Evolutionary conservation across 768 basidiomycete species (phyloP).

Genomic region (Tremella mesenterica): DNA sequence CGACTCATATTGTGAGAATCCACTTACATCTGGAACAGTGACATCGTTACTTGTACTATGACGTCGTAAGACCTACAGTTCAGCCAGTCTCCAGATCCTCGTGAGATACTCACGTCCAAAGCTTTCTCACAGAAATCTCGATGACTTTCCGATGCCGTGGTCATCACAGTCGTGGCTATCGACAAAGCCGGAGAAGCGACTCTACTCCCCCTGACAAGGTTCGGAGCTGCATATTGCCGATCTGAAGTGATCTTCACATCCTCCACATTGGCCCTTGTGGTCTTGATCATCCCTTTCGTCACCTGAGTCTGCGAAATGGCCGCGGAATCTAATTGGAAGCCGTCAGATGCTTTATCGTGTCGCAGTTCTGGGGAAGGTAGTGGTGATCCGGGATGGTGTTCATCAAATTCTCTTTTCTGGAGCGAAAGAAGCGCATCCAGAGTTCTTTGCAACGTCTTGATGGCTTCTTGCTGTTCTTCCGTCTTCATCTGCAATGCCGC

Average conservation of each 20-base stretch:
- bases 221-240: no score
- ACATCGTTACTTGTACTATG: constrained; percentile 12
- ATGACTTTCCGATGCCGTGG: constrained; percentile 4
- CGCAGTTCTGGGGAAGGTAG: background rate
- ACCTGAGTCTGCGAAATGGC: background rate
- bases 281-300: background rate
- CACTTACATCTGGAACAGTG: constrained; percentile 43
- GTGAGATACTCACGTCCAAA: constrained; percentile 15
- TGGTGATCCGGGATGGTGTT: constrained; percentile 13
- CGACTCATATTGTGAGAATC: constrained; percentile 62
- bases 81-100: background rate
- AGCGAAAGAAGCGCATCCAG: constrained; percentile 40
- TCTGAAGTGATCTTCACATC: no score
- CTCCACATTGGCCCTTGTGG: background rate
- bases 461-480: constrained; percentile 68
- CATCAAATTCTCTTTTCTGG: constrained; percentile 34
- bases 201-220: no score
- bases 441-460: constrained; percentile 67
- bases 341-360: no score
- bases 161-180: background rate
- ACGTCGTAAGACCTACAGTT: constrained; percentile 18
- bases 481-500: constrained; percentile 52
- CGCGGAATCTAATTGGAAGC: background rate
- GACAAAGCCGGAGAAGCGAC: background rate
- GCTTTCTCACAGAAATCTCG: constrained; percentile 27